phyloP scores from a whole-genome alignment of 768 basidiomycete species.

The Mycena latifolia region DNA sequence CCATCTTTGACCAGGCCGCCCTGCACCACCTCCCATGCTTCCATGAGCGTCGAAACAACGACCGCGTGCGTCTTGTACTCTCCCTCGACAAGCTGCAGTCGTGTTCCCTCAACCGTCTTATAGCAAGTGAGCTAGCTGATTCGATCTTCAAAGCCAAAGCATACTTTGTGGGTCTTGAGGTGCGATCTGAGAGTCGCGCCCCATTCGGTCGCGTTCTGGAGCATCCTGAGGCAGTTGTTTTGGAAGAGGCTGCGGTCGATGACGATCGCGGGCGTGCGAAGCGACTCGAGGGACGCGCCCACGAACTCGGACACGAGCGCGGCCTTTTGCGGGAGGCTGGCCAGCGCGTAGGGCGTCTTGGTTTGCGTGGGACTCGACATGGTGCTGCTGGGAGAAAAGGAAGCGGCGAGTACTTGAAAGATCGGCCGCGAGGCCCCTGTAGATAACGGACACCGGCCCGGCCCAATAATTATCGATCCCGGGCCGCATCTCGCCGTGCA shows the following conservation, averaged over 20 bases:
- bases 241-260: constrained; percentile 82
- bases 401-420: no score
- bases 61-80: constrained; percentile 70
- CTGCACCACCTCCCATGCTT: constrained; percentile 80
- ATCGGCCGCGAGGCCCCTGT: neutral
- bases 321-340: constrained; percentile 59
- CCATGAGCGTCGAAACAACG: constrained; percentile 86
- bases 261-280: constrained; percentile 84
- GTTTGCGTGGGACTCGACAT: constrained; percentile 51
- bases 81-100: constrained; percentile 72
- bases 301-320: constrained; percentile 66
- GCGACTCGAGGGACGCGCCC: constrained; percentile 64
- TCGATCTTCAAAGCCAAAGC: neutral
- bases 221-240: constrained; percentile 81
- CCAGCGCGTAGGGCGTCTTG: constrained; percentile 56
- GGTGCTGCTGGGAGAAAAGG: no score
- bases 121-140: constrained; percentile 10
- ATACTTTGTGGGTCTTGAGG: constrained; percentile 87
- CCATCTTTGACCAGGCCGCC: constrained; percentile 78
- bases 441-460: no score
- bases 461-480: neutral
- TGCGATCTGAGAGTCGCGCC: constrained; percentile 84
- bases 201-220: constrained; percentile 72
- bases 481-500: constrained; percentile 8
- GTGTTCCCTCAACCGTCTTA: constrained; percentile 83